These are phyloP conservation scores for Sophora flavescens DNA, from an alignment of 306 rosid species.

Conservation along the genomic window DNA sequence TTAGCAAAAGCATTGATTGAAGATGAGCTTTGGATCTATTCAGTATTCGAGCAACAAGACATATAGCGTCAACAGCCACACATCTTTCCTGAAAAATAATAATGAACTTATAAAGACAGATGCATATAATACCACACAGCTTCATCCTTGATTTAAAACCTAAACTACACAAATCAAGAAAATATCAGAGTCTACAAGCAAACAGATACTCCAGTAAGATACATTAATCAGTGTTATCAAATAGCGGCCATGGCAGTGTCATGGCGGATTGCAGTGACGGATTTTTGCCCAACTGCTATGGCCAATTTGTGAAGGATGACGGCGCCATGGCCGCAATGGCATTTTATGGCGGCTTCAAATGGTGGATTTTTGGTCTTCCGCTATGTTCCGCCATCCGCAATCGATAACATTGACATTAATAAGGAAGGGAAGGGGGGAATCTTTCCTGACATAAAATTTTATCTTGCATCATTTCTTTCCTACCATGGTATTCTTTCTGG, in stretches of 20 bases:
- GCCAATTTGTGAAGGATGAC: no score
- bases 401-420: no score
- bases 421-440: neutral
- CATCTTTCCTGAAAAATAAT: slow-evolving; percentile 88
- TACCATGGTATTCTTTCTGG: slow-evolving; percentile 1
- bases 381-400: no score
- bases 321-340: no score
- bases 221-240: no score
- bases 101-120: slow-evolving; percentile 41
- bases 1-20: slow-evolving; percentile 89
- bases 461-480: slow-evolving; percentile 22
- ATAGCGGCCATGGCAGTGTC: no score
- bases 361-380: no score
- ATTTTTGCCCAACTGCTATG: no score
- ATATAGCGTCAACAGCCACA: slow-evolving; percentile 86
- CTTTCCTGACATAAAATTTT: slow-evolving; percentile 19
- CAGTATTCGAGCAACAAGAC: slow-evolving; percentile 82
- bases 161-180: slow-evolving; percentile 39
- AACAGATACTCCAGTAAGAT: slow-evolving; percentile 24
- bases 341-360: no score
- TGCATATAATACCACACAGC: slow-evolving; percentile 42
- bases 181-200: slow-evolving; percentile 35
- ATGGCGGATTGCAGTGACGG: no score
- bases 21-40: slow-evolving; percentile 90
- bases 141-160: slow-evolving; percentile 32